A percentile compares a stretch with the other conserved stretches of the same genome.
phyloP scores from a whole-genome alignment of 805 yeast species.

The Saccharomyces kudriavzevii region DNA sequence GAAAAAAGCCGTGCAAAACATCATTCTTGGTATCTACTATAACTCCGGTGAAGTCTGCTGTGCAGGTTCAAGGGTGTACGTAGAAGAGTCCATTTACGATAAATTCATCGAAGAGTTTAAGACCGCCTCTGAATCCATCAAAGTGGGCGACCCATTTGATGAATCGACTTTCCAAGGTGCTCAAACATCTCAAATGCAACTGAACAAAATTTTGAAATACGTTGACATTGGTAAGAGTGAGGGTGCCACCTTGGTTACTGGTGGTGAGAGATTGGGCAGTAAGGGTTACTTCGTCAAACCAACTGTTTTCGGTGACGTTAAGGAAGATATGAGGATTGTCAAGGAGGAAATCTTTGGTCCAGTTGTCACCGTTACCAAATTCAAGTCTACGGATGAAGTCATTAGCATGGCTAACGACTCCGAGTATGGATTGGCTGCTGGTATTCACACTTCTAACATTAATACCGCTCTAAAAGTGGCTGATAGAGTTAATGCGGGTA shows the following conservation, averaged over 20 bases:
- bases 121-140: slow-evolving; percentile 43
- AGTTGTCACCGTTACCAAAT: slow-evolving; percentile 76
- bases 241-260: slow-evolving; percentile 71
- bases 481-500: slow-evolving; percentile 72
- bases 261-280: slow-evolving; percentile 55
- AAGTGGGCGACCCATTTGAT: slow-evolving; percentile 80
- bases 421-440: slow-evolving; percentile 83
- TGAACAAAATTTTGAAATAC: slow-evolving; percentile 67
- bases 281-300: slow-evolving; percentile 68
- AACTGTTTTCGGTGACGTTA: slow-evolving; percentile 66
- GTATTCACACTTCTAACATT: slow-evolving; percentile 72
- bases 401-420: slow-evolving; percentile 71
- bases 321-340: slow-evolving; percentile 58
- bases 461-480: slow-evolving; percentile 71
- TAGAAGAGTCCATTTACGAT: slow-evolving; percentile 80
- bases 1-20: slow-evolving; percentile 64
- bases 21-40: slow-evolving; percentile 77
- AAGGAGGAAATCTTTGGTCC: slow-evolving; percentile 88
- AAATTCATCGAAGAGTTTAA: slow-evolving; percentile 56
- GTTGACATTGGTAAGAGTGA: slow-evolving; percentile 70
- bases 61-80: slow-evolving; percentile 87
- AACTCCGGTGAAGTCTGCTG: slow-evolving; percentile 95
- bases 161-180: slow-evolving; percentile 82
- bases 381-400: slow-evolving; percentile 75
- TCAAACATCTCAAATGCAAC: slow-evolving; percentile 75